Conservation (phyloP, 2,329 filamentous ascomycete species). For the Onygenales sp. region DNA sequence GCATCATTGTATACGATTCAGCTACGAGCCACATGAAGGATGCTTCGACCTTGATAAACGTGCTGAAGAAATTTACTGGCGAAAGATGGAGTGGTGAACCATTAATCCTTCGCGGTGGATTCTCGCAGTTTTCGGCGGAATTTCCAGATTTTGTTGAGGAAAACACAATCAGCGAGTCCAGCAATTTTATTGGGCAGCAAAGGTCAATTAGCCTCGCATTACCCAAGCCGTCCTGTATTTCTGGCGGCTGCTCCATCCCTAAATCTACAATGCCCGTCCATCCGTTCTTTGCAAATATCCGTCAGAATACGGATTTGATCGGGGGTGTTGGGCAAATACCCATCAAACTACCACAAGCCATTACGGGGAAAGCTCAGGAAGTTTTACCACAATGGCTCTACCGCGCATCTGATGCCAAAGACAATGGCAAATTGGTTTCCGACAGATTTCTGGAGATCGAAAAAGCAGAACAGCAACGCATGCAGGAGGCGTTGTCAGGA, state of each 20-base stretch:
- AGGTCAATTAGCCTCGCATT: conserved; percentile 43
- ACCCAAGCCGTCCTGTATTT: conserved; percentile 40
- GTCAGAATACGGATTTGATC: conserved; percentile 91
- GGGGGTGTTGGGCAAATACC: conserved; percentile 79
- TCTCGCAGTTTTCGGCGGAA: conserved; percentile 58
- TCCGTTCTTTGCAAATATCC: conserved; percentile 91
- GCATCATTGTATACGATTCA: conserved; percentile 81
- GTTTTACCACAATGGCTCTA: conserved; percentile 69
- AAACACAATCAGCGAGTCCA: conserved; percentile 21
- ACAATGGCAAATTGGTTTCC: conserved; percentile 72
- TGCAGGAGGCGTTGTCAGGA: conserved; percentile 67
- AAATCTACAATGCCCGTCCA: conserved; percentile 57
- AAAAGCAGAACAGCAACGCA: conserved; percentile 76
- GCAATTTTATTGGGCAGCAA: conserved; percentile 18
- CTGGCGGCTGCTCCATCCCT: conserved; percentile 79
- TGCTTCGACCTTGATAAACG: conserved; percentile 69
- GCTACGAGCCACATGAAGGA: conserved; percentile 70
- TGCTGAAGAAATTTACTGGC: conserved; percentile 81
- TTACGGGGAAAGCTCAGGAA: conserved; percentile 39
- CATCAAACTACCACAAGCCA: conserved; percentile 47
- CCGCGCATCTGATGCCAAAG: conserved; percentile 52
- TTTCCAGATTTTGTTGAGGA: conserved; percentile 58
- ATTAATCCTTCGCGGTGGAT: conserved; percentile 73
- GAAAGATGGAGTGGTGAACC: conserved; percentile 70
- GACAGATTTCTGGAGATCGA: conserved; percentile 80